Base-by-base conservation (phyloP, 192 early-diverging fungal genomes). In the Gryganskiella cystojenkinii region DNA sequence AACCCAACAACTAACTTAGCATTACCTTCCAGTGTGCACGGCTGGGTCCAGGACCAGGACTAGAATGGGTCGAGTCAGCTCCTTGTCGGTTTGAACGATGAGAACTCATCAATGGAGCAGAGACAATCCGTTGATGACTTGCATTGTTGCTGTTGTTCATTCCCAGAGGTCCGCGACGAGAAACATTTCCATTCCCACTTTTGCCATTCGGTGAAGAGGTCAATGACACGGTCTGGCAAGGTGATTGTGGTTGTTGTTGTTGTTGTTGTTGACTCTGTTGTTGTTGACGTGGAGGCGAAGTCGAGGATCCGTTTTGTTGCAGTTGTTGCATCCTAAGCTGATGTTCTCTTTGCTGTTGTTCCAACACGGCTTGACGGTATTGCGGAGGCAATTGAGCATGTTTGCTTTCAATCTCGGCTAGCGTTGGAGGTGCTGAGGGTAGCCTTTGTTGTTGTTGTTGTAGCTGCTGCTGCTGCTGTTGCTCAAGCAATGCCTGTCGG, bases 1-100 rank as follows among this genome's bases (percentile, higher is more conserved):
- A n/a, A n/a, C n/a, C 19, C 2, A 54, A 40, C 19, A 40, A 3
- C 10, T n/a, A n/a, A n/a, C n/a, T n/a, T n/a, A n/a, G n/a, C 17
- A 1, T 45, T 76, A 67, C 72, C 72, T 76, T 76, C 72, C 72
- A 76, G 31, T 76, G 72, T n/a, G 72, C 72, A 50, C 72, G 72
- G 25, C 64, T 49, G 10, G 72, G 72, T 3, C 72, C 65, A 35
- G 54, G 14, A 50, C 15, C 50, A 17, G 53, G 0, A 40, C 20
- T 44, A 3, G 24, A 17, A 22, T n/a, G n/a, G n/a, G n/a, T n/a
- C n/a, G 57, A 60, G 44, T 51, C 20, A n/a, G 17, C 54, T 1
- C 46, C 42, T 14, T 34, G 46, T 5, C 65, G 57, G 51, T 64
- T 45, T 5, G 54, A 11, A 7, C 72, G 72, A 51, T 76, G 35